Evolutionary conservation across 305 asterid genomes (phyloP), one percentile per base, ranked within the genome.

Genomic region (Andrographis paniculata): DNA sequence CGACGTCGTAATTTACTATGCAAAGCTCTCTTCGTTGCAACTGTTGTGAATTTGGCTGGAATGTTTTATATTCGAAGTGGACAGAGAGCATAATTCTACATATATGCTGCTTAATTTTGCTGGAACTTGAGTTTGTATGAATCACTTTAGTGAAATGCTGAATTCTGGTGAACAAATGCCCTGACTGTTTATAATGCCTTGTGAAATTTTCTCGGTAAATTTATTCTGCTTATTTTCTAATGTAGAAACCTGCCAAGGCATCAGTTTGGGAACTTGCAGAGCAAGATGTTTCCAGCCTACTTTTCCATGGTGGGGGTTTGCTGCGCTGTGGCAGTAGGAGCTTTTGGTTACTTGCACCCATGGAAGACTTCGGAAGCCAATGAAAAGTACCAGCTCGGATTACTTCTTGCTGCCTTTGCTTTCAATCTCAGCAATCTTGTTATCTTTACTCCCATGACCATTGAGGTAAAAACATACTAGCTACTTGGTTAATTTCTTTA

Each of bases 271-370:
- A 88, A 88, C 52, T 49, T 84, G 73, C 93, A 84, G 62, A 72
- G 94, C 73, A 86, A 83, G 78, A 91, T 91, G 99, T 91, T 91
- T 65, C 99, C 98, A 37, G 99, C 94, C 1, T 91, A 91, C 70
- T 91, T 91, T 51, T 73, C 96, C 33, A 62, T 91, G 94, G 96
- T 86, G 48, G 96, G 99, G 13, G 93, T 86, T 15, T 86, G 96
- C 59, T 83, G 94, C 56, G 95, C 94, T 27, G 87, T 80, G 24
- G 73, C 87, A 0, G 82, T 71, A 22, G 96, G 88, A 55, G 64
- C 79, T 20, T 91, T 86, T 37, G 96, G 89, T 9, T 91, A 82
- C 74, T 59, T 91, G 71, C 96, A 91, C 66, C 99, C 99, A 0
- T 91, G 95, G 95, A 83, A 86, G 71, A 62, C 78, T 12, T 66